Base-by-base conservation (phyloP, 768 basidiomycete species). In the Trametes cingulata region DNA sequence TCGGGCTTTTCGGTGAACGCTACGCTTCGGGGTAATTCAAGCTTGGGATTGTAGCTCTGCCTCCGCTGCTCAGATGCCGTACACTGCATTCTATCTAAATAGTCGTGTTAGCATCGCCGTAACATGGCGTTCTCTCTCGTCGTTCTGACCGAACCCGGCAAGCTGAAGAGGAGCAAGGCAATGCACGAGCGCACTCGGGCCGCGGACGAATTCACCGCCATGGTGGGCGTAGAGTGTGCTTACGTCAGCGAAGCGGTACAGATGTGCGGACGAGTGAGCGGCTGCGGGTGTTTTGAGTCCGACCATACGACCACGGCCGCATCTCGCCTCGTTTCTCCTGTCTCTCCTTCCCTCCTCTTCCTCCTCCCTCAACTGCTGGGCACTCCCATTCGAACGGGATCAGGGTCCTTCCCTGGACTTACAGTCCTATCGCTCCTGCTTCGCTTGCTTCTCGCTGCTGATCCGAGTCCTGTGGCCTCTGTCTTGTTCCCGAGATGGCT, bases 401-500 rank as follows among this genome's bases (percentile, higher is more conserved):
- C n/a, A 40, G 24, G 25, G 48, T 33, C 43, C 37, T 35, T 20
- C 48, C 25, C 54, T 33, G 60, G 60, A 61, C 60, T 24, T 37
- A 10, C 13, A n/a, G 54, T 57, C 61, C 57, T 54, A 33, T 25
- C 17, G 22, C 20, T 39, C 55, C 10, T 43, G 24, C 29, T 20
- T 52, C 37, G n/a, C 45, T 15, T 25, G 52, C 19, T 37, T 14
- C 48, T 47, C 46, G 25, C 51, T 52, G 27, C 25, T 48, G 19
- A 27, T 45, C 59, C 24, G 17, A 12, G 41, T 35, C n/a, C 27
- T 42, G 22, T 48, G 51, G 52, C 53, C 40, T 33, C 57, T 48
- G 36, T 51, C 55, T 49, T 19, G 46, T 48, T 55, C 27, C 27
- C 47, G 73, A 61, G 64, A 93, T 91, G 90, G 82, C 85, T 52